Conservation (phyloP, 129 eudicot species). For the Flaveria linearis region DNA sequence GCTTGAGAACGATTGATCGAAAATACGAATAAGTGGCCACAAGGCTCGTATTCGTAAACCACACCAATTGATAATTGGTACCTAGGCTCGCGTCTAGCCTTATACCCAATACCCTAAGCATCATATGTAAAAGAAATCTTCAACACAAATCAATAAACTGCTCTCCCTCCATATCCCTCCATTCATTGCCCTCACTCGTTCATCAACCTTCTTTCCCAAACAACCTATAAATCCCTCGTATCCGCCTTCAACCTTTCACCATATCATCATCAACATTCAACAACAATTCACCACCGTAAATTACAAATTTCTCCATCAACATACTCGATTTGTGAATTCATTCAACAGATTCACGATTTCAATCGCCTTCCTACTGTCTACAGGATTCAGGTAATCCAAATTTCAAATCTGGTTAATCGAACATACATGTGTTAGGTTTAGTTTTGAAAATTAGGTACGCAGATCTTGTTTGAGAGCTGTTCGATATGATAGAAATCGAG, state of each 20-base stretch:
- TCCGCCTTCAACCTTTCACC: constrained; percentile 15
- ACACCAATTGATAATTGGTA: too few relatives aligned
- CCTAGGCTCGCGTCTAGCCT: too few relatives aligned
- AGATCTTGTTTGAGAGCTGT: not conserved
- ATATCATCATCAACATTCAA: constrained; percentile 14
- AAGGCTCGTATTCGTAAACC: too few relatives aligned
- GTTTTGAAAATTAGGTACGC: not conserved
- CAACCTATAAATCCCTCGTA: constrained; percentile 19
- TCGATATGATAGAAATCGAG: not conserved
- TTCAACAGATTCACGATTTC: not conserved
- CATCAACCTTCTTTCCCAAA: not conserved
- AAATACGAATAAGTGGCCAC: too few relatives aligned
- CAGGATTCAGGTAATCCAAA: constrained; percentile 26
- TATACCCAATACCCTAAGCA: not conserved
- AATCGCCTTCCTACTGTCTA: constrained; percentile 16
- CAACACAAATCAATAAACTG: constrained; percentile 5
- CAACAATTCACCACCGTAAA: not conserved
- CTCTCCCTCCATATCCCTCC: not conserved
- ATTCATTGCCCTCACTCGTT: constrained; percentile 11
- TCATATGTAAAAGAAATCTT: not conserved
- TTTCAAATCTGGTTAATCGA: not conserved
- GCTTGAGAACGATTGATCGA: too few relatives aligned
- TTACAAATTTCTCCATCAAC: not conserved
- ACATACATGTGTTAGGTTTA: not conserved
- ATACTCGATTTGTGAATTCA: not conserved